phyloP scores from a whole-genome alignment of 83 land plant genomes.

The Isoetes engelmannii region DNA sequence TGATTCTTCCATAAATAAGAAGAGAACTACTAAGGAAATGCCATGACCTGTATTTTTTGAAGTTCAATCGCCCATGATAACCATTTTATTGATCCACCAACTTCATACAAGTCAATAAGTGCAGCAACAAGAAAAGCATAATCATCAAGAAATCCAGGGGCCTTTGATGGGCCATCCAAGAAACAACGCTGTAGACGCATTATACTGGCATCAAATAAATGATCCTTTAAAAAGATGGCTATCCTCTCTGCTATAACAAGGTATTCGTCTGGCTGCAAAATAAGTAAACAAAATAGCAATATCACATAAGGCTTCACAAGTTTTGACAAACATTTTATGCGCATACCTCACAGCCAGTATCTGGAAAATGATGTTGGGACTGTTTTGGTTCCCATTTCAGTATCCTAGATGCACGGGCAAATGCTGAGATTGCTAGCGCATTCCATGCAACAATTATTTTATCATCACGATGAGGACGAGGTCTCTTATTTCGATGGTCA shows the following conservation, averaged over 20 bases:
- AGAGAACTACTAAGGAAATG: no score
- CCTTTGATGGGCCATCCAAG: conserved; percentile 79
- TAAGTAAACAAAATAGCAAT: no score
- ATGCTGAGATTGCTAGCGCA: conserved; percentile 89
- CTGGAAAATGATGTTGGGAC: conserved; percentile 56
- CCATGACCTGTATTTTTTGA: conserved; percentile 65
- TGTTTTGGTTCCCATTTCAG: conserved; percentile 41
- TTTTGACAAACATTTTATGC: neutral
- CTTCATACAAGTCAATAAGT: conserved; percentile 80
- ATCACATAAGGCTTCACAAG: no score
- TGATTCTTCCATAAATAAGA: no score
- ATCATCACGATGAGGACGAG: conserved; percentile 59
- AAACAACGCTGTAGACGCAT: conserved; percentile 67
- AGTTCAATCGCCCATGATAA: conserved; percentile 82
- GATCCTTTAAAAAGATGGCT: conserved; percentile 57
- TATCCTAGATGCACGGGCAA: conserved; percentile 87
- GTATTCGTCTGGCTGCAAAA: conserved; percentile 69
- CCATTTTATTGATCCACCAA: conserved; percentile 67
- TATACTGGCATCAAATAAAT: conserved; percentile 56
- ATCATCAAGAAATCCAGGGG: conserved; percentile 96
- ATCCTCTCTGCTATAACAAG: conserved; percentile 67
- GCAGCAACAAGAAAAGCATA: conserved; percentile 94
- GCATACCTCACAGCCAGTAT: conserved; percentile 73
- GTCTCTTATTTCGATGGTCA: conserved; percentile 49
- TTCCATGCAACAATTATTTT: conserved; percentile 99